Conservation (phyloP, 495 filamentous ascomycete genomes). For the Physcia stellaris region DNA sequence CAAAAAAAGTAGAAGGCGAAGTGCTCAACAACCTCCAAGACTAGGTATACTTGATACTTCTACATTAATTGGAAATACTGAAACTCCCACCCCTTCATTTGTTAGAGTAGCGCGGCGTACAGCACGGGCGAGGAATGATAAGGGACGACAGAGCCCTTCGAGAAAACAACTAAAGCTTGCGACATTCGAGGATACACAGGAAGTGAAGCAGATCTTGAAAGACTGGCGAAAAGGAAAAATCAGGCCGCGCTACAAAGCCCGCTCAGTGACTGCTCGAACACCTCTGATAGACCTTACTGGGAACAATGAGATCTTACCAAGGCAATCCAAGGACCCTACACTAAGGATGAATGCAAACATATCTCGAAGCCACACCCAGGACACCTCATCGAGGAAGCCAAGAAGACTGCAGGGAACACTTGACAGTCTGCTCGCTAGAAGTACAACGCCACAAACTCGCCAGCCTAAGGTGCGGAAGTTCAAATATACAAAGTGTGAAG, state of each 20-base stretch:
- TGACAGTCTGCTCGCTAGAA: no score
- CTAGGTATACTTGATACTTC: slow-evolving; percentile 64
- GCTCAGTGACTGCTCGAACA: slow-evolving; percentile 3
- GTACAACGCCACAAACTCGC: no score
- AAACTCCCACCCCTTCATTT: slow-evolving; percentile 46
- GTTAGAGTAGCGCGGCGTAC: slow-evolving; percentile 63
- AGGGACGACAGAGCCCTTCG: slow-evolving; percentile 61
- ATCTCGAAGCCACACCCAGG: no score
- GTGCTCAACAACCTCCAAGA: slow-evolving; percentile 26
- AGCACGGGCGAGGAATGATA: slow-evolving; percentile 44
- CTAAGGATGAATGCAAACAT: no score
- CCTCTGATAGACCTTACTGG: slow-evolving; percentile 20
- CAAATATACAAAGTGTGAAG: no score
- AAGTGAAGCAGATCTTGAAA: slow-evolving; percentile 50
- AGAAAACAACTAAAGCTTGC: slow-evolving; percentile 61
- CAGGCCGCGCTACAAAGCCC: slow-evolving; percentile 13
- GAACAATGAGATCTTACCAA: no score
- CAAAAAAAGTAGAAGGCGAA: slow-evolving; percentile 1
- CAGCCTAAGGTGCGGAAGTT: no score
- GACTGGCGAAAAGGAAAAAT: slow-evolving; percentile 67
- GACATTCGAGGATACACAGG: slow-evolving; percentile 58
- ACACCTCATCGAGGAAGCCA: no score
- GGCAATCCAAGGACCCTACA: no score
- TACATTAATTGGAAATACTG: slow-evolving; percentile 22
- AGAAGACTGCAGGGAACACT: no score